Percentiles rank a stretch among this genome's conserved stretches.
These are phyloP conservation scores for Vanrija pseudolonga DNA, from an alignment of 1,284 basidiomycete species.

Conservation along the genomic window DNA sequence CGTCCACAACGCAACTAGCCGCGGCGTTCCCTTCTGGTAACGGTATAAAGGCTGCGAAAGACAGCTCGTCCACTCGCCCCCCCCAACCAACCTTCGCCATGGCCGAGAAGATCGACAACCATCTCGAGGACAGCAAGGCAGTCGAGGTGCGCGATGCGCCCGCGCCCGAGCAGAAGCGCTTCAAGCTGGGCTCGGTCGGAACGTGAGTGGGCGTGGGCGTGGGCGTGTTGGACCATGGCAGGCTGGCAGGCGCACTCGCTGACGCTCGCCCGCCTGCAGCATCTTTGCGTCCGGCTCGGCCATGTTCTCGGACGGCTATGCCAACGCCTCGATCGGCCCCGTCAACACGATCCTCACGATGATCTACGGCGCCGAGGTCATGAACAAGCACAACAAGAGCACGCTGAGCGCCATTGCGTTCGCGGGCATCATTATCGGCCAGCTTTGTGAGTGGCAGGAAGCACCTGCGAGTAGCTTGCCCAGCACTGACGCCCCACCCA, in stretches of 20 bases:
- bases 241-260: too few relatives aligned
- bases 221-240: too few relatives aligned
- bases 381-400: slow-evolving; percentile 55
- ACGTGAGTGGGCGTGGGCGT: slow-evolving; percentile 1
- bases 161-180: neutral
- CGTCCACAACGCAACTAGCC: too few relatives aligned
- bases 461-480: neutral
- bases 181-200: neutral
- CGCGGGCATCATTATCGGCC: slow-evolving; percentile 74
- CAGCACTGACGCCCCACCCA: neutral
- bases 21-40: too few relatives aligned
- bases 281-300: slow-evolving; percentile 59
- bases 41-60: too few relatives aligned
- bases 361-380: slow-evolving; percentile 58
- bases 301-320: slow-evolving; percentile 79
- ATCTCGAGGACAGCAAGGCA: neutral
- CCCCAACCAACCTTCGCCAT: neutral
- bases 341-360: slow-evolving; percentile 59
- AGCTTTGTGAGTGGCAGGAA: slow-evolving; percentile 21
- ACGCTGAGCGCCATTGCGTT: slow-evolving; percentile 65
- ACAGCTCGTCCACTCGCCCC: too few relatives aligned
- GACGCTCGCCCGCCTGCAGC: neutral
- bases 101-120: neutral
- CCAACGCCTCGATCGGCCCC: slow-evolving; percentile 66
- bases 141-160: neutral